Evolutionary conservation across 2,329 filamentous ascomycete genomes (phyloP).

Genomic region (Trichophyton equinum): DNA sequence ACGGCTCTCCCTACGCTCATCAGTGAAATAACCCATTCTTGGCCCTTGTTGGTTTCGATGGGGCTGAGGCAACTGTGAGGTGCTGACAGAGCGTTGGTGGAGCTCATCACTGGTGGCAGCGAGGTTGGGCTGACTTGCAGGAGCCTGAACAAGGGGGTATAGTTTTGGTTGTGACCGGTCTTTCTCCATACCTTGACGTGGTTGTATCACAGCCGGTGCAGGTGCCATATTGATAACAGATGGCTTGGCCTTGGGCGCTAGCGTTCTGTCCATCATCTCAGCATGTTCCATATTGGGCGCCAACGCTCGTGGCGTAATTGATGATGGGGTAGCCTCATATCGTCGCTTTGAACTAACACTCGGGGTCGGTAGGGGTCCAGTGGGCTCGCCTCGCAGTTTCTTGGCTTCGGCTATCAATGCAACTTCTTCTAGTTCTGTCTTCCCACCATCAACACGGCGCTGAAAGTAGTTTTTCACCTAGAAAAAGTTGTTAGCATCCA

Average conservation of each 20-base stretch:
- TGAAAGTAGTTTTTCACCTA: slow-evolving; percentile 41
- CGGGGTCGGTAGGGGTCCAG: slow-evolving; percentile 32
- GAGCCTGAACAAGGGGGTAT: slow-evolving; percentile 30
- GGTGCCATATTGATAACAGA: slow-evolving; percentile 18
- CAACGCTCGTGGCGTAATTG: slow-evolving; percentile 30
- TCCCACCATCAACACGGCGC: slow-evolving; percentile 32
- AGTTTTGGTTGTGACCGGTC: slow-evolving; percentile 26
- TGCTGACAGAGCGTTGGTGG: slow-evolving; percentile 21
- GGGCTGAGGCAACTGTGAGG: slow-evolving; percentile 20
- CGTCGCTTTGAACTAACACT: slow-evolving; percentile 35
- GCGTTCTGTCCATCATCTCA: slow-evolving; percentile 24
- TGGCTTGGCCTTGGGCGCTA: slow-evolving; percentile 22
- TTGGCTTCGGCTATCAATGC: slow-evolving; percentile 33
- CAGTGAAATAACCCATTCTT: slow-evolving; percentile 33
- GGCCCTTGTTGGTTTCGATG: slow-evolving; percentile 30
- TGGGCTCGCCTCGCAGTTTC: slow-evolving; percentile 34
- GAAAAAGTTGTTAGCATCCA: slow-evolving; percentile 4
- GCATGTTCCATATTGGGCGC: slow-evolving; percentile 32
- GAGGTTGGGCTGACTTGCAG: slow-evolving; percentile 19
- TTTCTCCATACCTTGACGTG: slow-evolving; percentile 24
- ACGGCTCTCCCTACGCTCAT: slow-evolving; percentile 26
- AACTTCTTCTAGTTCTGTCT: slow-evolving; percentile 34
- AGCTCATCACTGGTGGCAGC: slow-evolving; percentile 25
- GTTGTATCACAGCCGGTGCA: slow-evolving; percentile 18
- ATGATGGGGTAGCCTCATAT: slow-evolving; percentile 35